Evolutionary conservation across 441 rosid species (phyloP).

Genomic region (Mallotus repandus): DNA sequence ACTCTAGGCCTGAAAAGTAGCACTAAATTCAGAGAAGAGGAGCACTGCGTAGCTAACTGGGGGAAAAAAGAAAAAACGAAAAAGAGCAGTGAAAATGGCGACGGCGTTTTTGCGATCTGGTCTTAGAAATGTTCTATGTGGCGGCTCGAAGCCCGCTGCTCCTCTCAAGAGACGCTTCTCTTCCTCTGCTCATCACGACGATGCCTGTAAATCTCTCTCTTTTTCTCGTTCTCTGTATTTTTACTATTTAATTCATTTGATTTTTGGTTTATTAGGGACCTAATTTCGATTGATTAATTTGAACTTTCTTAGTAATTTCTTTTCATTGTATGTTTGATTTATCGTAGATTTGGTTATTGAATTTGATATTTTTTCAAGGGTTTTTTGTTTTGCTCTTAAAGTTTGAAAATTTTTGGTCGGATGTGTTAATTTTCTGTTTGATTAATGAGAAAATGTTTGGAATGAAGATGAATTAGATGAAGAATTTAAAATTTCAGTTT

Average conservation of each 20-base stretch:
- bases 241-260: background rate
- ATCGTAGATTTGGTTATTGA: background rate
- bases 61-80: background rate
- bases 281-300: background rate
- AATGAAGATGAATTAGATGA: too few relatives aligned
- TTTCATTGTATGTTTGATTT: background rate
- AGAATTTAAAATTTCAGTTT: too few relatives aligned
- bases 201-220: constrained; percentile 47
- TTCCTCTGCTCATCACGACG: constrained; percentile 75
- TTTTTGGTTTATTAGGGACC: background rate
- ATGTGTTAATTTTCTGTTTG: background rate
- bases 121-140: constrained; percentile 57
- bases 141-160: constrained; percentile 48
- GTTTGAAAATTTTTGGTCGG: background rate
- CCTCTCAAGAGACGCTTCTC: constrained; percentile 65
- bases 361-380: background rate
- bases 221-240: constrained; percentile 4
- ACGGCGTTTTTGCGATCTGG: constrained; percentile 72
- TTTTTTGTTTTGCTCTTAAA: background rate
- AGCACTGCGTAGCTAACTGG: too few relatives aligned
- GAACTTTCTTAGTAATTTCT: background rate
- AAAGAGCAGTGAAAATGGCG: constrained; percentile 41
- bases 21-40: background rate
- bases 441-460: background rate
- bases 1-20: background rate